These are phyloP conservation scores for Suillus americanus DNA, from an alignment of 768 basidiomycete species.

Conservation along the genomic window DNA sequence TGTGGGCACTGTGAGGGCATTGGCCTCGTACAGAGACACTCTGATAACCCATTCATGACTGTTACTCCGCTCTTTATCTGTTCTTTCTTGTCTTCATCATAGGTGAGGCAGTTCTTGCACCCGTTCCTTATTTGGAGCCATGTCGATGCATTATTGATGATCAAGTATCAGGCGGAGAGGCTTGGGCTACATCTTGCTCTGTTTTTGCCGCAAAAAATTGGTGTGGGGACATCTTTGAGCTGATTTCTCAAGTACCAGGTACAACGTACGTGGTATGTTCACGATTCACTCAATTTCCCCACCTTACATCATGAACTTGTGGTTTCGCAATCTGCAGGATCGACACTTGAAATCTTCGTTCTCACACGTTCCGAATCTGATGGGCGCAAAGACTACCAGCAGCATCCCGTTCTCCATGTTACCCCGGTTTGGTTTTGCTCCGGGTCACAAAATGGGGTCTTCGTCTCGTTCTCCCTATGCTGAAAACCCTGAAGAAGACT, in stretches of 20 bases:
- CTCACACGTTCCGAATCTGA: slow-evolving; percentile 14
- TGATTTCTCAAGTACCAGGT: neutral
- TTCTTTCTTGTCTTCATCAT: slow-evolving; percentile 9
- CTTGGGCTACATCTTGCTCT: slow-evolving; percentile 1
- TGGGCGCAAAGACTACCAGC: slow-evolving; percentile 35
- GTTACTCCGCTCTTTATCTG: slow-evolving; percentile 4
- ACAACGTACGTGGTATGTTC: neutral
- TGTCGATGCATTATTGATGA: slow-evolving; percentile 4
- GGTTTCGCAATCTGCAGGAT: neutral
- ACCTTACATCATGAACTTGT: slow-evolving; percentile 2
- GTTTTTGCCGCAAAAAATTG: neutral
- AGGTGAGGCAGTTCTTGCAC: slow-evolving; percentile 4
- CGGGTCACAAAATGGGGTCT: slow-evolving; percentile 18
- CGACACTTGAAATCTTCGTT: neutral
- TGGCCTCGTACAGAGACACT: neutral
- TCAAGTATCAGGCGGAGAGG: neutral
- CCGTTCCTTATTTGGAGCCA: slow-evolving; percentile 4
- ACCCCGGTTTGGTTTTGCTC: slow-evolving; percentile 33
- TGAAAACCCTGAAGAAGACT: slow-evolving; percentile 41
- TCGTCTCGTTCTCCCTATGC: slow-evolving; percentile 15
- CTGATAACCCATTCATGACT: slow-evolving; percentile 11
- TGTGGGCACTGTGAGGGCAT: slow-evolving; percentile 22
- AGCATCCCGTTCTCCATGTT: slow-evolving; percentile 38
- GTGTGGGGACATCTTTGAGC: slow-evolving; percentile 3
- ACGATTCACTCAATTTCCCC: neutral